Evolutionary conservation across 139 green algal species (phyloP), one percentile per base, ranked within the genome.

Genomic region (Eudorina sp.): DNA sequence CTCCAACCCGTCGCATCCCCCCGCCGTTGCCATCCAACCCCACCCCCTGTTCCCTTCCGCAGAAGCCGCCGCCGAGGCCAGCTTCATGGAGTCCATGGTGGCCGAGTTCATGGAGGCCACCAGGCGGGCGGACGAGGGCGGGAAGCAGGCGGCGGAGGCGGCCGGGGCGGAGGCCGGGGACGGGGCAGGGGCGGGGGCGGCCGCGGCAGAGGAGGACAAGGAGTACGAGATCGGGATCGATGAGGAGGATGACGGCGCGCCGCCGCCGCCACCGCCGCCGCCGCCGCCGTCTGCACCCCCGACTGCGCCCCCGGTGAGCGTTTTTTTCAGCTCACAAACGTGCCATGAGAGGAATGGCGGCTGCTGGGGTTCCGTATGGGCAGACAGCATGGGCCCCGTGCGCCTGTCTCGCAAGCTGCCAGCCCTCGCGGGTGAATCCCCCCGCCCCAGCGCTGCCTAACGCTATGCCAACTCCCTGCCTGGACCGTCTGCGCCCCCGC

Each of bases 161-260:
- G 40, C 53, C 58, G 60, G 58, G 2, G 38, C 21, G 7, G 23
- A 53, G 34, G 41, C 8, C 40, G 27, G 27, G 7, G 25, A 27
- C 3, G 55, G 25, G 5, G 40, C 53, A 23, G 60, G 31, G 16
- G 27, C 18, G 27, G 5, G 23, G 38, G 34, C 38, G 51, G 76
- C 9, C 31, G 41, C 27, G 29, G n/a, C n/a, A n/a, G 60, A 76
- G 60, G 79, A 76, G 58, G 79, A 55, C 4, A 78, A 87, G 64
- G 81, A 87, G 43, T 87, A 87, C 43, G 81, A 87, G 46, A 53
- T 78, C 14, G 81, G 81, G 3, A 78, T 78, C 5, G 81, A 87
- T 45, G 81, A 87, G 81, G 81, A 87, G 66, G 81, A 87, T 43
- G 81, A 87, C 31, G 81, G 31, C 46, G 81, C 64, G 81, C 45